Percentiles rank a stretch among this genome's conserved stretches.
Conservation (phyloP, 208 protist genomes). For the Trypanosoma brucei region DNA sequence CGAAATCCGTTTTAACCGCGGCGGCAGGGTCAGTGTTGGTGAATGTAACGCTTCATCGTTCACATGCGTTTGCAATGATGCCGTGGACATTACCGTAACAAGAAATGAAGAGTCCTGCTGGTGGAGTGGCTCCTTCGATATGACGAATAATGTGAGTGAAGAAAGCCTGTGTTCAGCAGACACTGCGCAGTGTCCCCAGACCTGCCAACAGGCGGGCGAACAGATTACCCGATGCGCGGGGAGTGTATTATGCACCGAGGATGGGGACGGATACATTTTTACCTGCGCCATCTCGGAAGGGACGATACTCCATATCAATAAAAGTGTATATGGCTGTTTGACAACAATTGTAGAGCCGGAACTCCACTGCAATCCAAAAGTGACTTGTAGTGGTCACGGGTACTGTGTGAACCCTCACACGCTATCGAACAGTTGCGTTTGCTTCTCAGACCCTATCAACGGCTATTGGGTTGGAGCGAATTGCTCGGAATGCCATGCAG, state of each 20-base stretch:
- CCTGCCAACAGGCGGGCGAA: constrained; percentile 27
- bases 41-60: constrained; percentile 22
- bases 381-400: too few relatives aligned
- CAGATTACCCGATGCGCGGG: constrained; percentile 28
- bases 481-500: constrained; percentile 22
- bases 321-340: constrained; percentile 13
- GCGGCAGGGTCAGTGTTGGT: constrained; percentile 28
- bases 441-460: too few relatives aligned
- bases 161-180: constrained; percentile 47
- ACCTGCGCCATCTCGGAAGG: constrained; percentile 62
- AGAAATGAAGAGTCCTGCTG: constrained; percentile 21
- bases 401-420: too few relatives aligned
- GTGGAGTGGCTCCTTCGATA: constrained; percentile 47
- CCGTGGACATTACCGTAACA: constrained; percentile 8
- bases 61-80: constrained; percentile 43
- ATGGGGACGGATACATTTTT: constrained; percentile 14
- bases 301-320: constrained; percentile 36
- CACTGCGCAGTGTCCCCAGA: constrained; percentile 42
- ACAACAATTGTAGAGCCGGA: constrained; percentile 19
- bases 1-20: constrained; percentile 23
- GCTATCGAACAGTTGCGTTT: too few relatives aligned
- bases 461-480: too few relatives aligned
- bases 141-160: constrained; percentile 14
- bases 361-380: constrained; percentile 8
- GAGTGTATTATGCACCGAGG: constrained; percentile 3